Base-by-base conservation (phyloP, 768 basidiomycete species). In the Tubosaeta brunneosetosa region DNA sequence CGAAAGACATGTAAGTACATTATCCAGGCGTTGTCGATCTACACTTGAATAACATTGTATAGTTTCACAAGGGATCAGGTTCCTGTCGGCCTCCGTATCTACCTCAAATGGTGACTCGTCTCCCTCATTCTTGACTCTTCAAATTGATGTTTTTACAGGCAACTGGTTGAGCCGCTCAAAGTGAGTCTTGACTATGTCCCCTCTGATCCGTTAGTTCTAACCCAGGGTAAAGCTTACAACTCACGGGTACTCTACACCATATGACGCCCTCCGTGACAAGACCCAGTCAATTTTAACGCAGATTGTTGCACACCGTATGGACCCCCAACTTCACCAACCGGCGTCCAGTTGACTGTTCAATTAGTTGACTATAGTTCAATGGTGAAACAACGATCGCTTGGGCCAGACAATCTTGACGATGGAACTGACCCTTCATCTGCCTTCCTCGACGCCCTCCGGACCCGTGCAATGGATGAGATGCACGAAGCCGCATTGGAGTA, bases 51-150 rank as follows among this genome's bases (percentile, higher is more conserved):
- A 8, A 44, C 46, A 41, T 14, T 12, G 16, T 32, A 11, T 55
- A 87, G 87, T 59, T 91, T 87, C 69, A 91, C 91, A 3, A 83
- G 88, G 37, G 90, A 91, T 59, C 89, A 92, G 71, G 90, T 91
- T 9, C 90, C 90, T 26, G 90, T 91, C 54, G 82, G 84, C 70
- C 71, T 91, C 66, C 89, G 85, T 5, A 85, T 92, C 55, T 92
- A 91, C 64, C 75, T 92, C 46, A 90, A 91, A 67, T 92, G 87
- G 86, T 57, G 38, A 55, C 56, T 77, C 74, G 5, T 38, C 10
- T 37, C 9, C 47, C 41, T 51, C 22, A 1, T 10, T 55, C 44
- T n/a, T 22, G 19, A 34, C 6, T 38, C 19, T 17, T 34, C 16
- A 19, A 42, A 29, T 29, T 36, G 19, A 49, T 12, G 51, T 22